Evolutionary conservation across 768 basidiomycete species (phyloP).

Genomic region (Stropharia rugosoannulata): DNA sequence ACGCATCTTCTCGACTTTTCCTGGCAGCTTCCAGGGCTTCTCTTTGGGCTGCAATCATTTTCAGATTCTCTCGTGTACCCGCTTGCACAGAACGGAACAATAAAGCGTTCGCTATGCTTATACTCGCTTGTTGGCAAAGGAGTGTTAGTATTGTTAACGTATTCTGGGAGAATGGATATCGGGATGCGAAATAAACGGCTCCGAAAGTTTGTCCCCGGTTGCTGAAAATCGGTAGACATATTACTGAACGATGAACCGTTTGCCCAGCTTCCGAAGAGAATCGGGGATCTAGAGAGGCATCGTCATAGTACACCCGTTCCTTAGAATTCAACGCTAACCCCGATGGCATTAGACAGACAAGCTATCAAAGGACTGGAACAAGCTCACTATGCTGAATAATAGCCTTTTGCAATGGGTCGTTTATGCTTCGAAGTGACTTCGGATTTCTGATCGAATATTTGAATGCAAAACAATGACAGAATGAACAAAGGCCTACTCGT

Average conservation of each 20-base stretch:
- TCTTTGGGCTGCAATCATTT: constrained; percentile 73
- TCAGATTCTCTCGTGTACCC: constrained; percentile 71
- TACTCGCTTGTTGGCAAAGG: constrained; percentile 72
- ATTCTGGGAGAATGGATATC: constrained; percentile 61
- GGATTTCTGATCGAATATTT: constrained; percentile 44
- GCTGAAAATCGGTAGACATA: constrained; percentile 72
- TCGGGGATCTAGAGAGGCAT: constrained; percentile 62
- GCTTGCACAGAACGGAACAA: constrained; percentile 74
- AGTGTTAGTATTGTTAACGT: constrained; percentile 61
- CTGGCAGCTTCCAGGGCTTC: constrained; percentile 71
- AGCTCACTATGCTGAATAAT: constrained; percentile 64
- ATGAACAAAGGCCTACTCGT: constrained; percentile 48
- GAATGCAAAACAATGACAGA: background rate
- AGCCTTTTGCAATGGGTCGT: constrained; percentile 63
- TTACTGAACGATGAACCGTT: constrained; percentile 56
- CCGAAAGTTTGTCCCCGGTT: constrained; percentile 77
- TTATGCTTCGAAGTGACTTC: constrained; percentile 54
- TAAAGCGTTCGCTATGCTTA: constrained; percentile 74
- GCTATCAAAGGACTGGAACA: background rate
- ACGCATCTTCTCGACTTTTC: constrained; percentile 67
- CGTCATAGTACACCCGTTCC: constrained; percentile 57
- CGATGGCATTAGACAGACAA: constrained; percentile 1
- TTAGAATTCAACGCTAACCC: constrained; percentile 62
- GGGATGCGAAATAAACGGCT: constrained; percentile 65
- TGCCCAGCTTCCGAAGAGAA: constrained; percentile 70